Evolutionary conservation across 805 yeast genomes (phyloP).

Genomic region (Spathaspora arborariae): DNA sequence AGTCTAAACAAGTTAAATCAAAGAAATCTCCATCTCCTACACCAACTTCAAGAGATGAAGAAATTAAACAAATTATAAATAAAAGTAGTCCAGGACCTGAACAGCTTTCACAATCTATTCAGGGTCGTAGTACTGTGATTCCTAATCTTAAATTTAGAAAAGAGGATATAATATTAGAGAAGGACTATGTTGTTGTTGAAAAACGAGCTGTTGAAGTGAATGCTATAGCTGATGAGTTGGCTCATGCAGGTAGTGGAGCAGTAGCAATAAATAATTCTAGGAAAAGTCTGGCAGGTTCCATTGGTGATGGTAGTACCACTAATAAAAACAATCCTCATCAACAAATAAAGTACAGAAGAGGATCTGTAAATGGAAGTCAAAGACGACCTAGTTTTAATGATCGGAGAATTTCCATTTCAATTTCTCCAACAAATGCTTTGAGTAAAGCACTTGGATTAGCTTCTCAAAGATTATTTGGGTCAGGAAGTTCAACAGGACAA

Average conservation of each 20-base stretch:
- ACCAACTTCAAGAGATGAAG: constrained; percentile 31
- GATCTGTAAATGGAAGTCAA: constrained; percentile 45
- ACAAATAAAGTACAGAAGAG: constrained; percentile 18
- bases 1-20: not conserved
- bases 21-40: not conserved
- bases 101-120: constrained; percentile 21
- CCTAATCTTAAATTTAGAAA: constrained; percentile 10
- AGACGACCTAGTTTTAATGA: constrained; percentile 63
- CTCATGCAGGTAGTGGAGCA: constrained; percentile 52
- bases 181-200: constrained; percentile 91
- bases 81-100: constrained; percentile 45
- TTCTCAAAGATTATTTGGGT: constrained; percentile 74
- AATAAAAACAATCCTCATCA: constrained; percentile 3
- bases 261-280: constrained; percentile 39
- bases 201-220: constrained; percentile 93
- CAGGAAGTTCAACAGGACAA: constrained; percentile 4
- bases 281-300: constrained; percentile 24
- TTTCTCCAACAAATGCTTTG: constrained; percentile 82
- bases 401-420: constrained; percentile 62
- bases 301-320: constrained; percentile 19
- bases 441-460: constrained; percentile 86
- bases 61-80: constrained; percentile 41
- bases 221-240: constrained; percentile 90
- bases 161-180: constrained; percentile 58
- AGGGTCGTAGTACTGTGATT: constrained; percentile 9